Evolutionary conservation across 495 filamentous ascomycete genomes (phyloP), one percentile per base, ranked within the genome.

Genomic region (Penicillium lividum): DNA sequence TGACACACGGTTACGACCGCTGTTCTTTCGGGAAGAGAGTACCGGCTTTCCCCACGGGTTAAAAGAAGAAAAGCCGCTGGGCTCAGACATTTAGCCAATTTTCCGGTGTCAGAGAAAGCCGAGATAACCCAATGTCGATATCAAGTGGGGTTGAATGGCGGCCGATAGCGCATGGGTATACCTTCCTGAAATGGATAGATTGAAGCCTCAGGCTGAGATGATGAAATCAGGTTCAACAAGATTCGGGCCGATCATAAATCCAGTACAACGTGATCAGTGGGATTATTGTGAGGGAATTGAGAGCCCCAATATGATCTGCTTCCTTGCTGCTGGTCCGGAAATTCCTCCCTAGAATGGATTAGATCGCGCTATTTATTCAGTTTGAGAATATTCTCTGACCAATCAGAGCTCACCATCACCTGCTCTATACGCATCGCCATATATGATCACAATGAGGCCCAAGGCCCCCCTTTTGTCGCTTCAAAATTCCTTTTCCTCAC

Each of bases 351-450:
- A 57, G 52, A 56, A 56, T 29, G 62, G 62, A 28, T 53, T 60
- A 61, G 54, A 63, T 31, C 49, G 61, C 52, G 60, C 44, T 54
- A 64, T 67, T 63, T 62, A 56, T 58, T 53, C n/a, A 47, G 50
- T 42, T 44, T 65, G 67, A 69, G 67, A 57, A 57, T 53, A 62
- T 67, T 69, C 51, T 54, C 67, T 52, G 33, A 46, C 67, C 67
- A 67, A 69, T 67, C 55, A 67, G 57, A 51, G 47, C 9, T 4
- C 50, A 57, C 44, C 13, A 53, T 34, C 29, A 52, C 33, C 40
- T 52, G 28, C 52, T 53, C 52, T 47, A 57, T 57, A 51, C 16
- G 53, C 42, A 51, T 15, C 30, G 40, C 51, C 36, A 33, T 29
- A 53, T 67, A 64, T 67, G 56, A 47, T 33, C 36, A 40, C 34